Evolutionary conservation across 495 filamentous ascomycete genomes (phyloP).

Genomic region (Aspergillus avenaceus): DNA sequence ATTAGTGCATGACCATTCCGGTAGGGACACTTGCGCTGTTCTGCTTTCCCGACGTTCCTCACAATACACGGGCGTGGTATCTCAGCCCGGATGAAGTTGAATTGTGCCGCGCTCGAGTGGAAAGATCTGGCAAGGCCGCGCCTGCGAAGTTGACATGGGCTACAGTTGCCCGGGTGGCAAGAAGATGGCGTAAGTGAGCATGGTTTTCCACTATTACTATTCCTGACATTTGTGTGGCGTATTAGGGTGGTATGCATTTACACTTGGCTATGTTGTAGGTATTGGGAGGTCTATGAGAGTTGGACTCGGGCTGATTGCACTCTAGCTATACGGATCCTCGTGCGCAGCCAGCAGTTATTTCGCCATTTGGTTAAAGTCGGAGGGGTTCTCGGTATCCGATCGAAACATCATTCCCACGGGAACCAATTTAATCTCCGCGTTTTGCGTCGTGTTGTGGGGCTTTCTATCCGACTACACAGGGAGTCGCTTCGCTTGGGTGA

Average conservation of each 20-base stretch:
- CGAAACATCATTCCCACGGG: slow-evolving; percentile 18
- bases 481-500: slow-evolving; percentile 12
- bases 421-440: slow-evolving; percentile 7
- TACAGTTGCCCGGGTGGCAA: slow-evolving; percentile 10
- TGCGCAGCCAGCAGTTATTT: slow-evolving; percentile 16
- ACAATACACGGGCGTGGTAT: slow-evolving; percentile 17
- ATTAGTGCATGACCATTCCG: slow-evolving; percentile 17
- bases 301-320: too few relatives aligned
- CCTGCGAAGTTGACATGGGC: slow-evolving; percentile 19
- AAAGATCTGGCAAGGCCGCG: slow-evolving; percentile 24
- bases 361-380: slow-evolving; percentile 19
- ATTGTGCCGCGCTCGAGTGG: slow-evolving; percentile 18
- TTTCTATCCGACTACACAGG: slow-evolving; percentile 19
- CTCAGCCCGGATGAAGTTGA: slow-evolving; percentile 18
- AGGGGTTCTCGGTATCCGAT: slow-evolving; percentile 17
- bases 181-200: neutral
- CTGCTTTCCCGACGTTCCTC: slow-evolving; percentile 13
- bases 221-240: neutral
- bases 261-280: slow-evolving; percentile 15
- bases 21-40: slow-evolving; percentile 12
- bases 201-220: neutral
- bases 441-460: slow-evolving; percentile 16
- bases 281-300: too few relatives aligned
- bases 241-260: slow-evolving; percentile 22
- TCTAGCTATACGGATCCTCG: slow-evolving; percentile 21